phyloP scores from a whole-genome alignment of 805 yeast species.

The Kazachstania taianensis region DNA sequence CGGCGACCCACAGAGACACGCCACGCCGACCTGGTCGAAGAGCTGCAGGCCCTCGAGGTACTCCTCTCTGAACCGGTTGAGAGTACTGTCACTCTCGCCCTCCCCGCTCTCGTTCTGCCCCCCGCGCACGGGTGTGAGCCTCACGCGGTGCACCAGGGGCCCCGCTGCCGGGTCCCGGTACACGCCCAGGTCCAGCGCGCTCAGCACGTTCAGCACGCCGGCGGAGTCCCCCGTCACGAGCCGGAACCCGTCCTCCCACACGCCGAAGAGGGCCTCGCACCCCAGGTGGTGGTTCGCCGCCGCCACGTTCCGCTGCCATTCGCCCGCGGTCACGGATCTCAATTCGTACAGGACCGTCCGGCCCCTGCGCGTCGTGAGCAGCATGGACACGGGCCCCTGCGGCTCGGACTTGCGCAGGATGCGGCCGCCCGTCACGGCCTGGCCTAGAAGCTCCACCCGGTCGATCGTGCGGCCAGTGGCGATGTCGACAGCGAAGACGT shows the following conservation, averaged over 20 bases:
- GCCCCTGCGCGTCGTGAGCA: constrained; percentile 17
- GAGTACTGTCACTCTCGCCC: background rate
- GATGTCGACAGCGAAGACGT: constrained; percentile 4
- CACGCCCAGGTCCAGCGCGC: constrained; percentile 13
- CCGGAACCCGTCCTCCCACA: constrained; percentile 14
- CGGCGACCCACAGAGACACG: constrained; percentile 8
- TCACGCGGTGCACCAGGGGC: background rate
- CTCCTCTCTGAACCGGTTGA: background rate
- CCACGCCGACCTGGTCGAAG: constrained; percentile 3
- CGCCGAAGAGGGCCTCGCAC: constrained; percentile 12
- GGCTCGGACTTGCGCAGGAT: constrained; percentile 11
- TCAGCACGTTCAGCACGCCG: constrained; percentile 15
- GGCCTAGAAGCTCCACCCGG: constrained; percentile 16
- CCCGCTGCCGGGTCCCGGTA: constrained; percentile 9
- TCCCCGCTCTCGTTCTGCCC: background rate
- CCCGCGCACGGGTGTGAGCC: background rate
- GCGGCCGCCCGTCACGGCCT: constrained; percentile 9
- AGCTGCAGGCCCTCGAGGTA: background rate
- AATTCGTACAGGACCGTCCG: constrained; percentile 19
- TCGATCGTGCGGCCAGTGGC: constrained; percentile 11
- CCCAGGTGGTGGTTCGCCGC: constrained; percentile 14
- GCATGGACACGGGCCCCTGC: constrained; percentile 9
- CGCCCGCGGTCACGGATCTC: constrained; percentile 5
- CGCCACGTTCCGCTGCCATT: constrained; percentile 14
- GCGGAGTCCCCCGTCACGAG: constrained; percentile 14